Base-by-base conservation (phyloP, 352 stramenopile species). In the Pythium chondricola region DNA sequence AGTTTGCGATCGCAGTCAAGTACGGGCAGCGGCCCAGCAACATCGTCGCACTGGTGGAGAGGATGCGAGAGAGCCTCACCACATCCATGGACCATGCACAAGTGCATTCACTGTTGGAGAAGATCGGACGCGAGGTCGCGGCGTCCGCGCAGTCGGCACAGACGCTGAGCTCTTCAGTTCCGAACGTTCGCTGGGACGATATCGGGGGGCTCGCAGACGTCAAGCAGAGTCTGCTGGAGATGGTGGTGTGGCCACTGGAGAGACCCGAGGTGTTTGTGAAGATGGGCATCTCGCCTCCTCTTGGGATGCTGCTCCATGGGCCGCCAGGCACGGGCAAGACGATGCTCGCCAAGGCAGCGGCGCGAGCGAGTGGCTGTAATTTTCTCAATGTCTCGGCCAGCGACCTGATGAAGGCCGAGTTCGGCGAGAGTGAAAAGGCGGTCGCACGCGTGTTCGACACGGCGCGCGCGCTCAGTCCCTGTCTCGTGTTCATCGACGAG, bases 401-500 rank as follows among this genome's bases (percentile, higher is more conserved):
- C 45, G 81, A 93, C 26, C 33, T 94, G 6, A 85, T 94, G 67
- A 83, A 80, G 25, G 70, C 71, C 29, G 81, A 92, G 41, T 77
- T 94, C 60, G 83, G 83, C 13, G 83, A 92, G 40, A 93, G 81
- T 45, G 81, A 94, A 38, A 90, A 91, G 49, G 79, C 77, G 2
- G 81, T 93, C 20, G 75, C 74, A 7, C 62, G 64, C 3, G 67
- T 74, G 3, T 94, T 94, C 27, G 73, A 85, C 35, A 83, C 75
- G 7, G 81, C 83, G 4, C 69, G 74, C 3, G 68, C 74, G 3
- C 52, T 90, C 13, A 90, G 77, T 64, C 83, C 83, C 14, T 94
- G 83, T 43, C 79, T 94, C 64, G 53, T 94, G 6, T 94, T 94
- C 52, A 87, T 94, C 31, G 83, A 94, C 43, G 83, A 94, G 56